Percentiles rank a stretch among this genome's conserved stretches.
Conservation (phyloP, 805 yeast species). For the Ogataea ramenticola region DNA sequence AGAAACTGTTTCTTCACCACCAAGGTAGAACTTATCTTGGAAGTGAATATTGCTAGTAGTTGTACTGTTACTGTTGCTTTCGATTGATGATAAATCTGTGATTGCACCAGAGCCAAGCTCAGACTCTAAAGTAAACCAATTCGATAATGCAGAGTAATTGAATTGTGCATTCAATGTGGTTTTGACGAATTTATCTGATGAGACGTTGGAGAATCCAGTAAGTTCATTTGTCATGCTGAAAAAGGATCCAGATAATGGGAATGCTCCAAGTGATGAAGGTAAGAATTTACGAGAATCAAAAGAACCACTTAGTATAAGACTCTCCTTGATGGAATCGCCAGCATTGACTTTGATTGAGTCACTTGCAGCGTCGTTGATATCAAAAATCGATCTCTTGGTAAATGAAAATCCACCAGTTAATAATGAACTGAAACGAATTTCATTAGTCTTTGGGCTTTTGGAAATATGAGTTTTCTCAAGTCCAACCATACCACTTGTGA, state of each 20-base stretch:
- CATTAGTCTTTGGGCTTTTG: conserved; percentile 10
- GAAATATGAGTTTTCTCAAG: conserved; percentile 25
- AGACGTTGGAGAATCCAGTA: conserved; percentile 23
- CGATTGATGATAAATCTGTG: conserved; percentile 25
- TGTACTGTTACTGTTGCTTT: background rate
- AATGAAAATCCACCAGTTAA: conserved; percentile 47
- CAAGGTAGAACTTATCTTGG: conserved; percentile 76
- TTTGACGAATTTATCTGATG: conserved; percentile 29
- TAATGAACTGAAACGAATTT: conserved; percentile 3
- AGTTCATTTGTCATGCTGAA: conserved; percentile 39
- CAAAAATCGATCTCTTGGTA: conserved; percentile 47
- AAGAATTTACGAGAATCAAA: conserved; percentile 36
- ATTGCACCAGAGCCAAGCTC: conserved; percentile 52
- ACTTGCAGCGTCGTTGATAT: conserved; percentile 44
- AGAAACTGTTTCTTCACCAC: conserved; percentile 69
- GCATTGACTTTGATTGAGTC: conserved; percentile 51
- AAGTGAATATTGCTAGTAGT: conserved; percentile 38
- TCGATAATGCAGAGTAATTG: conserved; percentile 34
- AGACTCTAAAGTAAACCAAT: conserved; percentile 41
- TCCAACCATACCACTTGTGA: conserved; percentile 46
- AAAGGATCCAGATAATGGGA: conserved; percentile 40
- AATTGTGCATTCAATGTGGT: conserved; percentile 23
- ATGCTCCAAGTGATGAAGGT: conserved; percentile 24
- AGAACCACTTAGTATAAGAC: conserved; percentile 36
- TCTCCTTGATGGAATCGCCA: conserved; percentile 55